phyloP scores from a whole-genome alignment of 2,329 filamentous ascomycete species.

The Penicillium hordei region DNA sequence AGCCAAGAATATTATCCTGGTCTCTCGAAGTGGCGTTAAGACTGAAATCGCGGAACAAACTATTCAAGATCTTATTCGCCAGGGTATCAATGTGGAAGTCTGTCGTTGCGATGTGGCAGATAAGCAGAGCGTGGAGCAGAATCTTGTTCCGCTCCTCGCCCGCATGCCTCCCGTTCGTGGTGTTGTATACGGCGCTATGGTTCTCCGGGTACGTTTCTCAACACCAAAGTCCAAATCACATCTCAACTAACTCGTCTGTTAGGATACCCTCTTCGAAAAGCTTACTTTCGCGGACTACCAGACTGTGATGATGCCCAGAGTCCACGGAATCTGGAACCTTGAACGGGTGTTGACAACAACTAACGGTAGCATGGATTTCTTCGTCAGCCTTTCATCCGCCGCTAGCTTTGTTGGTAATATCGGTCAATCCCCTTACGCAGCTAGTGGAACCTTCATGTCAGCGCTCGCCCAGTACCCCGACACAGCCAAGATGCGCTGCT shows the following conservation, averaged over 20 bases:
- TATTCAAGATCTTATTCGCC: conserved; percentile 13
- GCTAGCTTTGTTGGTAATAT: conserved; percentile 39
- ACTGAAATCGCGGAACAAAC: conserved; percentile 19
- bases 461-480: conserved; percentile 24
- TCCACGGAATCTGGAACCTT: conserved; percentile 35
- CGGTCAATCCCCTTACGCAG: conserved; percentile 63
- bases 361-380: conserved; percentile 26
- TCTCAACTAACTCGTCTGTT: conserved; percentile 4
- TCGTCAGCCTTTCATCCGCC: conserved; percentile 28
- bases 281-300: conserved; percentile 31
- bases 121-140: conserved; percentile 18
- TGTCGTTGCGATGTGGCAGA: conserved; percentile 37
- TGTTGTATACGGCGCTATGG: conserved; percentile 50
- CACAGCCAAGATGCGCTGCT: conserved; percentile 54
- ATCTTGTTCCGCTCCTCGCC: conserved; percentile 27
- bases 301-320: conserved; percentile 22
- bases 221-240: rapidly evolving
- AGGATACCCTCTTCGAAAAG: conserved; percentile 30
- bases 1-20: conserved; percentile 53
- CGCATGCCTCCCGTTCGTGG: conserved; percentile 41
- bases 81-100: conserved; percentile 25
- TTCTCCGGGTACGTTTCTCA: conserved; percentile 33
- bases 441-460: conserved; percentile 28
- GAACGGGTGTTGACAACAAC: conserved; percentile 22
- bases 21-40: conserved; percentile 49